These are phyloP conservation scores for Mercurialis annua DNA, from an alignment of 345 rosid genomes.

Conservation along the genomic window DNA sequence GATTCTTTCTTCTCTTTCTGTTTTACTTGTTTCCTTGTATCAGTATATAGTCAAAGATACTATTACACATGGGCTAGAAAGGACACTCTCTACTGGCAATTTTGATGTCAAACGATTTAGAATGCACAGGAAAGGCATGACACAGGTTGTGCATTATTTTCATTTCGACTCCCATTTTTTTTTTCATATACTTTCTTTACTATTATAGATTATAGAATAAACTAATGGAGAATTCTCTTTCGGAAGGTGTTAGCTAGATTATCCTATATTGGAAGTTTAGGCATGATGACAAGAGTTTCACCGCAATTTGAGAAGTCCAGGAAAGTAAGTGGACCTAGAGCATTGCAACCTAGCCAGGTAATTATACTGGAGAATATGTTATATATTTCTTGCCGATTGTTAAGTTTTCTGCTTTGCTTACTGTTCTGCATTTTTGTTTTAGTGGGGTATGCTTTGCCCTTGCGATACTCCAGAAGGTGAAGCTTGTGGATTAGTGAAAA, in stretches of 20 bases:
- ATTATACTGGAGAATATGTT: slow-evolving; percentile 3
- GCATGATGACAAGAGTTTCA: slow-evolving; percentile 67
- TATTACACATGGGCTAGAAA: slow-evolving; percentile 64
- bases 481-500: slow-evolving; percentile 94
- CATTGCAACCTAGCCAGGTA: slow-evolving; percentile 98
- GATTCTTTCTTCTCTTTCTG: background rate
- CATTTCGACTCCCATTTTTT: slow-evolving; percentile 14
- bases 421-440: slow-evolving; percentile 5
- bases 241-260: slow-evolving; percentile 71
- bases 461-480: slow-evolving; percentile 99
- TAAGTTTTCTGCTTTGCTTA: background rate
- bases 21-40: background rate
- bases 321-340: slow-evolving; percentile 99
- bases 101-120: slow-evolving; percentile 85
- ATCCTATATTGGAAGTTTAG: slow-evolving; percentile 77
- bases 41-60: slow-evolving; percentile 43
- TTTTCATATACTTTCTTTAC: slow-evolving; percentile 13
- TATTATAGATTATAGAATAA: slow-evolving; percentile 5
- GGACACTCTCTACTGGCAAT: slow-evolving; percentile 93
- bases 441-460: slow-evolving; percentile 99
- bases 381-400: background rate
- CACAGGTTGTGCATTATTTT: slow-evolving; percentile 56
- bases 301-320: slow-evolving; percentile 97
- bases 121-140: slow-evolving; percentile 97
- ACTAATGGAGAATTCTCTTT: slow-evolving; percentile 24